A percentile compares a stretch with the other conserved stretches of the same genome.
Evolutionary conservation across 371 early-diverging fungal genomes (phyloP).

Genomic region (Mortierella sp.): DNA sequence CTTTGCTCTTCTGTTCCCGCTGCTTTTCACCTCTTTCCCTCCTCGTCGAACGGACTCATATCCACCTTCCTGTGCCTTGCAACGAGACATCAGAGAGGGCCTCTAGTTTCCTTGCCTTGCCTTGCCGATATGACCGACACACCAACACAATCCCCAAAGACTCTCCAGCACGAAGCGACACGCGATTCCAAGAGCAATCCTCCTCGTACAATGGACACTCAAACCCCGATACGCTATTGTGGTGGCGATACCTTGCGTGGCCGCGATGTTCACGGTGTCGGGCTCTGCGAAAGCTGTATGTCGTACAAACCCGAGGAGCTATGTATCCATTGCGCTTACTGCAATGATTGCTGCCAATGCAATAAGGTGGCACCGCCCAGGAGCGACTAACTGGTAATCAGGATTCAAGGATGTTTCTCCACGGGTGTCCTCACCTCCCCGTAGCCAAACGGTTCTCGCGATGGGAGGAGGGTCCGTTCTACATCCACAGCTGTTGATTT

Average conservation of each 20-base stretch:
- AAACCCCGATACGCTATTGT: neutral
- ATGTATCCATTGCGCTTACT: conserved; percentile 19
- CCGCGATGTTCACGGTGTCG: conserved; percentile 7
- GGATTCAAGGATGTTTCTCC: too few relatives aligned
- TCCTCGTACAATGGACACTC: too few relatives aligned
- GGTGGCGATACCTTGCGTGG: too few relatives aligned
- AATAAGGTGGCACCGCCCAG: neutral
- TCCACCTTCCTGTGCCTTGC: neutral
- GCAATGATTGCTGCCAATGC: conserved; percentile 11
- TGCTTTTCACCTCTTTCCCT: neutral
- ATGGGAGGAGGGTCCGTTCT: too few relatives aligned
- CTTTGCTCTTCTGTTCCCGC: neutral
- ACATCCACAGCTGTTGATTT: too few relatives aligned
- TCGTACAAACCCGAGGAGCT: conserved; percentile 23
- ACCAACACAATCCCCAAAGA: too few relatives aligned
- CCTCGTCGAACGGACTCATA: too few relatives aligned
- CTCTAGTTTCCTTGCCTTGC: neutral
- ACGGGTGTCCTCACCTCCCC: too few relatives aligned
- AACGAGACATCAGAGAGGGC: neutral
- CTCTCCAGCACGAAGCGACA: too few relatives aligned
- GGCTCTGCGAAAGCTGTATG: conserved; percentile 28
- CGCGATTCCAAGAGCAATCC: neutral
- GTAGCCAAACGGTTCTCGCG: too few relatives aligned
- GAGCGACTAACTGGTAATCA: too few relatives aligned
- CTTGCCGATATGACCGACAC: too few relatives aligned